Evolutionary conservation across 2,329 filamentous ascomycete species (phyloP).

Genomic region (Elsinoe batatas): DNA sequence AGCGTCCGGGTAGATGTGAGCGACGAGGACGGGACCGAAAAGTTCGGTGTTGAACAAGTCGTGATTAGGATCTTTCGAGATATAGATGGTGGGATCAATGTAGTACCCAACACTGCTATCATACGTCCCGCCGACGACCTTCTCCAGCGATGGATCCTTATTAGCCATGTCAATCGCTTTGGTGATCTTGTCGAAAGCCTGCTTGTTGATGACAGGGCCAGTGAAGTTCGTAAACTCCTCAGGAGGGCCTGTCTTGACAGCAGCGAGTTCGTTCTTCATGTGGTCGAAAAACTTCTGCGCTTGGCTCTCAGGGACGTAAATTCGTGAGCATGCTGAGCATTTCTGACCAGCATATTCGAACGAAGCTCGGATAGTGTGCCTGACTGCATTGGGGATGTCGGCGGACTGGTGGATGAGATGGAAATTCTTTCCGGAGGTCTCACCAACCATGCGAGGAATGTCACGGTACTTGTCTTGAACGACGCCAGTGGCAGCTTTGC

Average conservation of each 20-base stretch:
- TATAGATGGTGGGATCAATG: constrained; percentile 40
- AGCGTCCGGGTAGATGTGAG: constrained; percentile 41
- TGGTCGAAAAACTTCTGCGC: constrained; percentile 26
- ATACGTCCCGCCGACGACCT: constrained; percentile 38
- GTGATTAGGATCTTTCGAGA: constrained; percentile 34
- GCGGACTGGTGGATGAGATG: constrained; percentile 41
- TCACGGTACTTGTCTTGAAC: constrained; percentile 27
- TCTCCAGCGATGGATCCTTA: constrained; percentile 33
- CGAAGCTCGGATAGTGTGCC: constrained; percentile 39
- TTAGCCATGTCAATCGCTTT: constrained; percentile 38
- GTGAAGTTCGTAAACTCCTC: constrained; percentile 34
- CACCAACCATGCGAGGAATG: constrained; percentile 40
- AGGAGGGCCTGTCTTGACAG: constrained; percentile 25
- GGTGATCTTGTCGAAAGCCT: constrained; percentile 38
- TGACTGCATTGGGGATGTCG: constrained; percentile 37
- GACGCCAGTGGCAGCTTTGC: constrained; percentile 25
- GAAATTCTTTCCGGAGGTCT: constrained; percentile 47
- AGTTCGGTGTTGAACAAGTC: constrained; percentile 39
- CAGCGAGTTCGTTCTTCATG: constrained; percentile 22
- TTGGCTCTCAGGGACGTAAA: constrained; percentile 25
- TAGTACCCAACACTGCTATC: constrained; percentile 26
- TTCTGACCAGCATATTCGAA: constrained; percentile 46
- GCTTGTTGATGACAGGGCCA: constrained; percentile 42
- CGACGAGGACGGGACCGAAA: constrained; percentile 40
- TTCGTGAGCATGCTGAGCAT: constrained; percentile 41